phyloP scores from a whole-genome alignment of 2,329 filamentous ascomycete genomes.

The Biscogniauxia marginata region DNA sequence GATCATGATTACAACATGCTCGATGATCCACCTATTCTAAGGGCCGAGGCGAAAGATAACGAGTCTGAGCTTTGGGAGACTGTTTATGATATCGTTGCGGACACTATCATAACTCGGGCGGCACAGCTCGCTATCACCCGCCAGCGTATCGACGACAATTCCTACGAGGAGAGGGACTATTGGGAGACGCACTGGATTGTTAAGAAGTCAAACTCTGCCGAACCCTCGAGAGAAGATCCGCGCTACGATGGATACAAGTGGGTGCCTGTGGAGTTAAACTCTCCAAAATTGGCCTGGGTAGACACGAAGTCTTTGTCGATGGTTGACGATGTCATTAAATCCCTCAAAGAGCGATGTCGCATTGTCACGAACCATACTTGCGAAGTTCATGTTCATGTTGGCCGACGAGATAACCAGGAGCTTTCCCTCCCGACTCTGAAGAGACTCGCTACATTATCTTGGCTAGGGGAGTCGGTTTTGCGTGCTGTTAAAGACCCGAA shows the following conservation, averaged over 20 bases:
- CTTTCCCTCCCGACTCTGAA: constrained; percentile 35
- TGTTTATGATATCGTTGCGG: constrained; percentile 25
- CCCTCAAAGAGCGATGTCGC: constrained; percentile 23
- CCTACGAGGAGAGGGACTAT: constrained; percentile 30
- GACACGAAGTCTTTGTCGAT: constrained; percentile 16
- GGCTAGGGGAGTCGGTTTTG: constrained; percentile 38
- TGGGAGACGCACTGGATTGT: constrained; percentile 41
- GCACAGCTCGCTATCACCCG: constrained; percentile 29
- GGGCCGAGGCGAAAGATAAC: background rate
- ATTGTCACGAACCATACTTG: constrained; percentile 38
- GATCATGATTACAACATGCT: constrained; percentile 7
- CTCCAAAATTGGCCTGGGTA: constrained; percentile 33
- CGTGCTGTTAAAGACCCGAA: constrained; percentile 36
- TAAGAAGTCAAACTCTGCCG: constrained; percentile 41
- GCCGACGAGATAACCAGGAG: constrained; percentile 32
- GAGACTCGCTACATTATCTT: constrained; percentile 35
- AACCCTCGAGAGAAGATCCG: constrained; percentile 27
- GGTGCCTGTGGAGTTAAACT: constrained; percentile 38
- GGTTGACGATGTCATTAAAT: constrained; percentile 26
- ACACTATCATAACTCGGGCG: constrained; percentile 19
- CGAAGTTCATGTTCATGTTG: constrained; percentile 41
- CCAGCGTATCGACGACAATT: constrained; percentile 22
- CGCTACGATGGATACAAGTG: constrained; percentile 29
- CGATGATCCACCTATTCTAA: constrained; percentile 6
- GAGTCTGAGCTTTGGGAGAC: constrained; percentile 16